phyloP scores from a whole-genome alignment of 2,329 filamentous ascomycete genomes.

The Nannizzia gypsea region DNA sequence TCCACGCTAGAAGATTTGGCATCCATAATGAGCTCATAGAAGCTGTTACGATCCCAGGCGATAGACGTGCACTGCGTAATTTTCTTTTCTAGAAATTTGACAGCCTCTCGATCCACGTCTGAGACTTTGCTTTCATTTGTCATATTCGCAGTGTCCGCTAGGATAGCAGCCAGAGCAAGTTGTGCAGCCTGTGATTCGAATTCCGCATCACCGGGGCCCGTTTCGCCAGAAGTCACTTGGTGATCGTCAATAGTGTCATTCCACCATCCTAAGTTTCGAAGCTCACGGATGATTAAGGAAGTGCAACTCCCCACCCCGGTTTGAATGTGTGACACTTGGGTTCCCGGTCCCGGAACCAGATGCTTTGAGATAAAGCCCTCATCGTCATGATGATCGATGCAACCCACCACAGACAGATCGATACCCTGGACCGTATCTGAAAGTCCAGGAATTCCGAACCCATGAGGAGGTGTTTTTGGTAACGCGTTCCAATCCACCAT shows the following conservation, averaged over 20 bases:
- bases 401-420: constrained; percentile 37
- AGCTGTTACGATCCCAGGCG: constrained; percentile 38
- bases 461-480: constrained; percentile 19
- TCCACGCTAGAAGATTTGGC: constrained; percentile 47
- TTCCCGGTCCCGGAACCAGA: constrained; percentile 8
- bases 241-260: constrained; percentile 15
- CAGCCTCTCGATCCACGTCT: constrained; percentile 38
- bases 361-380: constrained; percentile 39
- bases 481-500: constrained; percentile 38
- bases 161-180: constrained; percentile 32
- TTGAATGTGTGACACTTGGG: constrained; percentile 32
- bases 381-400: constrained; percentile 53
- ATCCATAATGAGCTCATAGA: constrained; percentile 41
- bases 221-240: constrained; percentile 16
- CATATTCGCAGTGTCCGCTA: constrained; percentile 36
- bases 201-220: constrained; percentile 20
- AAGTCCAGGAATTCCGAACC: constrained; percentile 38
- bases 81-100: constrained; percentile 42
- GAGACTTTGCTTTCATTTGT: constrained; percentile 35
- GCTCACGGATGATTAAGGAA: constrained; percentile 44
- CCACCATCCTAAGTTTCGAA: constrained; percentile 36
- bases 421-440: constrained; percentile 23
- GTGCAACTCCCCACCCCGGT: constrained; percentile 47
- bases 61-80: constrained; percentile 14
- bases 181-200: constrained; percentile 25